phyloP scores from a whole-genome alignment of 1,284 basidiomycete species.

The Dichomitus squalens region DNA sequence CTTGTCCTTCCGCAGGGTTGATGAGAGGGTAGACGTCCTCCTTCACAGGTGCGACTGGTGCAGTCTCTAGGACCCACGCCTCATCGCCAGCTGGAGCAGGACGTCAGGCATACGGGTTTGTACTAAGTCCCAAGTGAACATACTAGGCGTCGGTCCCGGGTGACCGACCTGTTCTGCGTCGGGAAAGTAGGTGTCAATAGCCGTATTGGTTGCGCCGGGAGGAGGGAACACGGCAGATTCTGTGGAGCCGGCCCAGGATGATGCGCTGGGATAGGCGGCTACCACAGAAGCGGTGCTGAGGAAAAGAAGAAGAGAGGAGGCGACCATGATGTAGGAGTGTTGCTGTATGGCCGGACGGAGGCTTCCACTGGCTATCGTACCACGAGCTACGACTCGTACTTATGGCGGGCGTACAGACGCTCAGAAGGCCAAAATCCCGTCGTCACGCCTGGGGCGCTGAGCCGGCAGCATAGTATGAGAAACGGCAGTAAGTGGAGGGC shows the following conservation, averaged over 20 bases:
- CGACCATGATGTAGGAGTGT: not conserved
- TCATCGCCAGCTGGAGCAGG: slow-evolving; percentile 27
- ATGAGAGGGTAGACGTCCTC: slow-evolving; percentile 29
- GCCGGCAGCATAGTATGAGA: not conserved
- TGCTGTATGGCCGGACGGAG: too few species aligned
- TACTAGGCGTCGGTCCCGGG: slow-evolving; percentile 35
- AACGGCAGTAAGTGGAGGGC: too few species aligned
- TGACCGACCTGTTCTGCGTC: slow-evolving; percentile 30
- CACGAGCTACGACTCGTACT: not conserved
- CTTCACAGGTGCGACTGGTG: slow-evolving; percentile 27
- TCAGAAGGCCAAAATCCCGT: not conserved
- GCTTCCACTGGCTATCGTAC: not conserved
- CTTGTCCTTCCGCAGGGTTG: slow-evolving; percentile 15
- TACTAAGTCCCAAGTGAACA: not conserved
- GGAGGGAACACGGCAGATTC: slow-evolving; percentile 32
- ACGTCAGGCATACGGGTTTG: not conserved
- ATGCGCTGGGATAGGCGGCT: slow-evolving; percentile 11
- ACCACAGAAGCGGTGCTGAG: not conserved
- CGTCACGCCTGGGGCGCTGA: not conserved
- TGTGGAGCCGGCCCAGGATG: slow-evolving; percentile 32
- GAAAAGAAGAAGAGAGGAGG: not conserved
- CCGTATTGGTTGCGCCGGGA: slow-evolving; percentile 22
- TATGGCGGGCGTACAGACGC: not conserved
- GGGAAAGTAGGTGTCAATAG: slow-evolving; percentile 31
- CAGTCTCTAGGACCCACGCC: slow-evolving; percentile 31